Evolutionary conservation across 2,329 filamentous ascomycete species (phyloP).

Genomic region (Penicillium sclerotiorum): DNA sequence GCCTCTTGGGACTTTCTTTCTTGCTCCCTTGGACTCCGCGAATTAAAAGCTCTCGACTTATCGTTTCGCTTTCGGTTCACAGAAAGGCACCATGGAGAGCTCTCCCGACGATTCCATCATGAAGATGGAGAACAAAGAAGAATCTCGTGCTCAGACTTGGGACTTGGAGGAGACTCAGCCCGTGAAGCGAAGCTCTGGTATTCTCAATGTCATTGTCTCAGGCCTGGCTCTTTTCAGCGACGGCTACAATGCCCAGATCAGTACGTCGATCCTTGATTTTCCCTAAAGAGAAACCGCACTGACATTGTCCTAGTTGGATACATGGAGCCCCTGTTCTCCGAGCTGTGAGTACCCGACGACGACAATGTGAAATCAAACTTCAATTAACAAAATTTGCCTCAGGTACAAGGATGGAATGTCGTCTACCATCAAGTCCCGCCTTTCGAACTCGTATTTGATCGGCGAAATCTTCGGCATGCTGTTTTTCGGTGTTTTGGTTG

Average conservation of each 20-base stretch:
- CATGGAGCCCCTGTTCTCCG: slow-evolving; percentile 40
- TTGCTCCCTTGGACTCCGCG: not conserved
- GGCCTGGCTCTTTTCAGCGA: slow-evolving; percentile 43
- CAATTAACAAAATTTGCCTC: not conserved
- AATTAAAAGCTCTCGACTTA: not conserved
- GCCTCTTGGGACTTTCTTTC: too few relatives aligned
- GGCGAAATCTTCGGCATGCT: slow-evolving; percentile 62
- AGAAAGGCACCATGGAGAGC: not conserved
- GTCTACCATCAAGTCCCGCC: slow-evolving; percentile 50
- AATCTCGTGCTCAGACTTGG: slow-evolving; percentile 6
- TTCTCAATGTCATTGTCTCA: slow-evolving; percentile 39
- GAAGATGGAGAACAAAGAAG: slow-evolving; percentile 9
- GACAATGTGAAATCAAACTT: too few relatives aligned
- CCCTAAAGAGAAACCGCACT: too few relatives aligned
- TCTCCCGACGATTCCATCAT: slow-evolving; percentile 17
- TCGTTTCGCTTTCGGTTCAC: too few relatives aligned
- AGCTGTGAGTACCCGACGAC: too few relatives aligned
- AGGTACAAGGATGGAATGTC: slow-evolving; percentile 37
- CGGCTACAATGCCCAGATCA: slow-evolving; percentile 44
- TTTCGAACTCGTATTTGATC: slow-evolving; percentile 59
- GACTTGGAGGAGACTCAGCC: slow-evolving; percentile 9
- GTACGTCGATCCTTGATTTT: too few relatives aligned
- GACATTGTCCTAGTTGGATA: slow-evolving; percentile 28
- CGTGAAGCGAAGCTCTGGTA: slow-evolving; percentile 24
- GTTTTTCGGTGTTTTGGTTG: slow-evolving; percentile 55